Conservation (phyloP, 108 stramenopile genomes). For the Pseudonitzschia multiseries region DNA sequence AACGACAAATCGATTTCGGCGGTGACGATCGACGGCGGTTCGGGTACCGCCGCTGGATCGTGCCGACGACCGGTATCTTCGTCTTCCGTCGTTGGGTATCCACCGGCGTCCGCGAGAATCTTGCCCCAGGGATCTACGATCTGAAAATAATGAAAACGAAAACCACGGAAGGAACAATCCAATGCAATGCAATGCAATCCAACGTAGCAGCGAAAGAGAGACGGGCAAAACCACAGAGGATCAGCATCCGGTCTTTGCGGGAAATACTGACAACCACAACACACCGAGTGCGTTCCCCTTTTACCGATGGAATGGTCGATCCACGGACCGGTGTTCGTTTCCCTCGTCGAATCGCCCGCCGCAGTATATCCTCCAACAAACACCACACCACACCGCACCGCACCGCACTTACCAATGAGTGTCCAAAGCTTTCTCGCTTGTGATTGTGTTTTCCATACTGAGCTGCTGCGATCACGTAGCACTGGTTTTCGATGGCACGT, state of each 20-base stretch:
- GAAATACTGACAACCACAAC: no score
- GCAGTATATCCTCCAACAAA: no score
- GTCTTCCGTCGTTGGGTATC: slow-evolving; percentile 11
- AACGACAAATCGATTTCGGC: slow-evolving; percentile 65
- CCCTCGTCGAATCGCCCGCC: no score
- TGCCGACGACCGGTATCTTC: slow-evolving; percentile 1
- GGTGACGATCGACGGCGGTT: slow-evolving; percentile 57
- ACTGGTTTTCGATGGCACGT: slow-evolving; percentile 95
- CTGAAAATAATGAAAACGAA: background rate
- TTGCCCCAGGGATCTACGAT: slow-evolving; percentile 81
- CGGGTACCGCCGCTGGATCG: background rate
- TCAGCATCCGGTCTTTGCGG: no score
- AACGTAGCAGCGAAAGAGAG: background rate
- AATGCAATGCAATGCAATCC: no score
- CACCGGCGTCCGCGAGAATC: slow-evolving; percentile 40
- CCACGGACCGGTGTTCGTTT: no score
- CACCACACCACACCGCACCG: no score
- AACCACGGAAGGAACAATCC: no score
- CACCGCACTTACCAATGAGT: slow-evolving; percentile 43
- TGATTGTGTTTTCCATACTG: slow-evolving; percentile 88
- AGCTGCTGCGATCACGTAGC: slow-evolving; percentile 95
- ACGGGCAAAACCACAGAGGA: background rate
- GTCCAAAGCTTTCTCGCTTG: slow-evolving; percentile 86
- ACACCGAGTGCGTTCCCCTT: no score
- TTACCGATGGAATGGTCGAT: no score